Evolutionary conservation across 306 rosid genomes (phyloP).

Genomic region (Cucumis cinereus): DNA sequence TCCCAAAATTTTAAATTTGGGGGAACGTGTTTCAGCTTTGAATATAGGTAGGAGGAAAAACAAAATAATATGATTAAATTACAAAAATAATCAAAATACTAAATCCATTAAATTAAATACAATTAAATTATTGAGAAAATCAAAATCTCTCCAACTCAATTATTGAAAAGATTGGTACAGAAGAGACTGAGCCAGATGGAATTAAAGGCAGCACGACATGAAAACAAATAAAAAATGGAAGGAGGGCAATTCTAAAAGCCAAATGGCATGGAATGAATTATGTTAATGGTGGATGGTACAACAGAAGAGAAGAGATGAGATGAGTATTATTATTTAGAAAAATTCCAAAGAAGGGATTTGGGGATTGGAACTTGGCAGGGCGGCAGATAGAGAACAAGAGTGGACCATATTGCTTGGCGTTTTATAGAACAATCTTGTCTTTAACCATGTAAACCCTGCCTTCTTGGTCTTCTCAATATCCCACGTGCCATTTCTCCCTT

Average conservation of each 20-base stretch:
- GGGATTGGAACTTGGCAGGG: too few species aligned
- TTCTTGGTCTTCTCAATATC: background rate
- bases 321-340: background rate
- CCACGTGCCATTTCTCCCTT: constrained; percentile 1
- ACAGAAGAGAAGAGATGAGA: too few species aligned
- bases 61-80: background rate
- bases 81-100: background rate
- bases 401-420: constrained; percentile 1
- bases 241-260: background rate
- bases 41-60: background rate
- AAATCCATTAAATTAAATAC: background rate
- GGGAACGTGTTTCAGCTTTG: background rate
- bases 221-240: background rate
- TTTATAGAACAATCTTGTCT: background rate
- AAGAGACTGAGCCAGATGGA: background rate
- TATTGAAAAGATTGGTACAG: background rate
- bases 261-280: background rate
- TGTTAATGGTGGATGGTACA: background rate
- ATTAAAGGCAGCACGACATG: background rate
- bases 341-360: background rate
- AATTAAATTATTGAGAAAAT: background rate
- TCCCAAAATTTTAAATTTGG: background rate
- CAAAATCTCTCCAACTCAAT: background rate
- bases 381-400: background rate
- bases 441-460: background rate